Base-by-base conservation (phyloP, 1,139 yeast species). In the Pichiaceae sp. region DNA sequence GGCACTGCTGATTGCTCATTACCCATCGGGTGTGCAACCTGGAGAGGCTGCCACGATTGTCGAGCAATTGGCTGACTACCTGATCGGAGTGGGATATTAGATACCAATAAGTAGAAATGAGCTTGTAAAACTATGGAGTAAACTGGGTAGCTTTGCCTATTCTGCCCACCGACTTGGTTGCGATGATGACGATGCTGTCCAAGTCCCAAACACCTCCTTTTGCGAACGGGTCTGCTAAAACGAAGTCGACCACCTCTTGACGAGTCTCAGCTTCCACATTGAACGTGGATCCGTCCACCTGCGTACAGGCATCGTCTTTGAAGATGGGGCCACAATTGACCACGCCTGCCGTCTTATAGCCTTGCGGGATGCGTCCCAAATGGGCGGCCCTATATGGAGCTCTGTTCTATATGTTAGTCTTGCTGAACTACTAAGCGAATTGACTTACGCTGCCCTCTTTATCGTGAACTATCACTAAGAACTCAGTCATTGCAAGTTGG, bases 31-130 rank as follows among this genome's bases (percentile, higher is more conserved):
- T 40, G 79, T 85, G 36, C 93, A 80, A 58, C 87, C 97, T 24
- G 96, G 95, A 49, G 96, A 85, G 56, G 98, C 98, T 40, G 83
- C 96, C 44, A 75, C 83, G 52, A 81, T 87, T 46, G 96, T 89
- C 40, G 98, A 91, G 62, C 89, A 86, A 58, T 73, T 91, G 65
- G 97, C 95, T 32, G 97, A 89, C 59, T 89, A 91, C 59, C 74
- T 91, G 64, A 86, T 89, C 56, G 67, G 87, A 53, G 91, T 81
- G 41, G 85, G 86, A 42, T 89, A 84, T 62, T 89, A 71, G 54
- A 12, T 6, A 12, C 15, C 4, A 17, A 4, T 8, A 27, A 8
- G 25, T 21, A 21, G 12, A 21, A n/a, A n/a, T n/a, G n/a, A n/a
- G n/a, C n/a, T n/a, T n/a, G n/a, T n/a, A n/a, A n/a, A n/a, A n/a